Base-by-base conservation (phyloP, 1,284 basidiomycete genomes). In the Inonotus hispidus region DNA sequence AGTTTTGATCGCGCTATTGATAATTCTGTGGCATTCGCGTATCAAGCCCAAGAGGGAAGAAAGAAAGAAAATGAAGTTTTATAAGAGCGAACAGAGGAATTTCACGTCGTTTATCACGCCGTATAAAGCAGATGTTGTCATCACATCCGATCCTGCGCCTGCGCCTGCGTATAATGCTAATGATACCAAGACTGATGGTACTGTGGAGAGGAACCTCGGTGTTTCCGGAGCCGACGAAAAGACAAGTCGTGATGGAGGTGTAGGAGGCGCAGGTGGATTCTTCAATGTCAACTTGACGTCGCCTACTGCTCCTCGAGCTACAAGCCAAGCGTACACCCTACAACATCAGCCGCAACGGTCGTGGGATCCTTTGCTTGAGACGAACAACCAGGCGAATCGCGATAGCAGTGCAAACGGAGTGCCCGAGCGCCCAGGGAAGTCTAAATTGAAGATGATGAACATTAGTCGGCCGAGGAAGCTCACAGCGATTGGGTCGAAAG, bases 1-100 rank as follows among this genome's bases (percentile, higher is more conserved):
- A 47, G 82, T 92, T 16, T 64, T 92, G 62, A 87, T 93, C 79
- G 93, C 79, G 1, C 66, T 90, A 35, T 66, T 71, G 53, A 76
- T 89, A 64, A 77, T 92, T 54, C 74, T 83, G 63, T 91, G 86
- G 85, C 77, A 88, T 68, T 79, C 87, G 8, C 84, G 82, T 68
- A 82, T 79, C 38, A 76, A 74, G 47, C 71, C 71, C 13, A 73
- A 73, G 71, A 56, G 82, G 32, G 77, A 84, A 67, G 73, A 72
- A 52, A 75, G 78, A 63, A 74, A 74, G 67, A 78, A 77, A 63
- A 76, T 76, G 65, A 78, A 73, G 68, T 86, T 81, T 75, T 32
- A 32, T 32, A 72, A 76, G 67, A 74, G 70, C 58, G 78, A 84
- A 65, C 81, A 86, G 68, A 75, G 79, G 52, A 71, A 71, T 0